phyloP scores from a whole-genome alignment of 805 yeast genomes.

The Kodamaea sagamina region DNA sequence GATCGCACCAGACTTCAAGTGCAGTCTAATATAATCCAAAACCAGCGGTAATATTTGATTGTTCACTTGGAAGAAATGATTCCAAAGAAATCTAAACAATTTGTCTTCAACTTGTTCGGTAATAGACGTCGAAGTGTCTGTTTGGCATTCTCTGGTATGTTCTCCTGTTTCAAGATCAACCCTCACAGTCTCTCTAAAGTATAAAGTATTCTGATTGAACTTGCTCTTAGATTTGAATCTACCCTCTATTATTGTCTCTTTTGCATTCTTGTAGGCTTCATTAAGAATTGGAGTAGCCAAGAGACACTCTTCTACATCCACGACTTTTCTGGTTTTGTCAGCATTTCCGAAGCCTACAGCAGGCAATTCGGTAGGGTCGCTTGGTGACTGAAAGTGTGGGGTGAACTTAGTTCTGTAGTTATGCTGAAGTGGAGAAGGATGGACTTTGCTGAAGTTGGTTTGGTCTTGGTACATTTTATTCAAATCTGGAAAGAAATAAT shows the following conservation, averaged over 20 bases:
- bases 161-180: slow-evolving; percentile 34
- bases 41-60: slow-evolving; percentile 37
- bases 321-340: slow-evolving; percentile 21
- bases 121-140: slow-evolving; percentile 28
- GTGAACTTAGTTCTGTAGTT: slow-evolving; percentile 44
- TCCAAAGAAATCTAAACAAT: slow-evolving; percentile 40
- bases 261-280: slow-evolving; percentile 20
- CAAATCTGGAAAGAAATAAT: slow-evolving; percentile 34
- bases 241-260: slow-evolving; percentile 15
- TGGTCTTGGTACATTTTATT: slow-evolving; percentile 10
- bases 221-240: slow-evolving; percentile 8
- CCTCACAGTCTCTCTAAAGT: slow-evolving; percentile 36
- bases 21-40: slow-evolving; percentile 31
- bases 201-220: slow-evolving; percentile 20
- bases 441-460: slow-evolving; percentile 26
- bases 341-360: slow-evolving; percentile 39
- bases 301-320: slow-evolving; percentile 40
- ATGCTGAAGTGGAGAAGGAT: slow-evolving; percentile 40
- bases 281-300: slow-evolving; percentile 39
- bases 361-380: slow-evolving; percentile 11
- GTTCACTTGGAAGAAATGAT: slow-evolving; percentile 46
- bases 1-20: slow-evolving; percentile 16
- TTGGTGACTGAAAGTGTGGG: slow-evolving; percentile 35
- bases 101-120: slow-evolving; percentile 39
- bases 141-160: slow-evolving; percentile 25